phyloP scores from a whole-genome alignment of 176 grass and related monocot genomes.

The Raddia guianensis region DNA sequence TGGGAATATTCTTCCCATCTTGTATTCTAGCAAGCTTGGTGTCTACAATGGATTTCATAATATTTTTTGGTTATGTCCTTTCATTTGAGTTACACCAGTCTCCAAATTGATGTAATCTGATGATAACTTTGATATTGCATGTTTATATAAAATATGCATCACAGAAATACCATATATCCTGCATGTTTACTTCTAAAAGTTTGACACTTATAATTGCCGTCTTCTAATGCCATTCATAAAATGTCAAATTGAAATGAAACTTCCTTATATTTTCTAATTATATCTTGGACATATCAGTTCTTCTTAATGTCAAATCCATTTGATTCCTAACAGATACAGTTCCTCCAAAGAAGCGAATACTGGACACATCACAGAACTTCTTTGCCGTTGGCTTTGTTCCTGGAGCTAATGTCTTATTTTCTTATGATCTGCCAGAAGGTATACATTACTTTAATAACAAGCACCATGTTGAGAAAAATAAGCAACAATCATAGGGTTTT shows the following conservation, averaged over 20 bases:
- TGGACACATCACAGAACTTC: constrained; percentile 85
- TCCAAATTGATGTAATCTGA: constrained; percentile 11
- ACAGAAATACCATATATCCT: not conserved
- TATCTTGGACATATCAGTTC: constrained; percentile 18
- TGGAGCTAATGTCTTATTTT: constrained; percentile 87
- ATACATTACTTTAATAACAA: constrained; percentile 27
- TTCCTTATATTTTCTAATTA: not conserved
- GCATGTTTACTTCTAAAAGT: constrained; percentile 1
- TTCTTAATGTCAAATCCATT: constrained; percentile 26
- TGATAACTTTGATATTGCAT: not conserved
- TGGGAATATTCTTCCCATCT: not conserved
- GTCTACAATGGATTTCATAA: not conserved
- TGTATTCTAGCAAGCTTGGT: constrained; percentile 18
- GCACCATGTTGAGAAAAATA: constrained; percentile 28
- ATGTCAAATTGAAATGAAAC: not conserved
- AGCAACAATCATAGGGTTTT: constrained; percentile 1
- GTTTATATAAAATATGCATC: constrained; percentile 2
- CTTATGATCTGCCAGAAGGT: constrained; percentile 92
- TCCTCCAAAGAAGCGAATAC: constrained; percentile 83
- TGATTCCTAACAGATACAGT: constrained; percentile 80
- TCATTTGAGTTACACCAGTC: constrained; percentile 4
- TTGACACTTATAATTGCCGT: not conserved
- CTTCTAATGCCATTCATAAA: not conserved
- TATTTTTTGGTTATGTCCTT: constrained; percentile 32
- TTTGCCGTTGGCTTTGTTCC: constrained; percentile 84